Conservation (phyloP, 164 flowering plant genomes). For the Brasenia schreberi region DNA sequence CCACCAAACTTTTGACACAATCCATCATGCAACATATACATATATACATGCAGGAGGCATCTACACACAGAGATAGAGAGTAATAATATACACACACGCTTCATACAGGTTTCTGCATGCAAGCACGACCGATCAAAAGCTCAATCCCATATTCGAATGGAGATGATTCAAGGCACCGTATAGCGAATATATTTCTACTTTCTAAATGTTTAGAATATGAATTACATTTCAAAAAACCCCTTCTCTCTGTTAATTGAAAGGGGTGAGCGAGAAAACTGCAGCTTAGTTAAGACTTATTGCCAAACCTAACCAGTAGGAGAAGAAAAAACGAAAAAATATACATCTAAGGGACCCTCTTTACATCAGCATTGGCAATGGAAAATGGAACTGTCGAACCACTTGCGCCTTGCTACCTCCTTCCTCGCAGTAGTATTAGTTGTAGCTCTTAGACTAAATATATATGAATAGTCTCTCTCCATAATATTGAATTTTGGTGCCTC, state of each 20-base stretch:
- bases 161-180: too few species aligned
- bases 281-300: not conserved
- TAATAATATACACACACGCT: too few species aligned
- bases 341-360: not conserved
- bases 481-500: constrained; percentile 60
- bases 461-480: constrained; percentile 48
- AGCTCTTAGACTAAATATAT: constrained; percentile 19
- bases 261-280: too few species aligned
- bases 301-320: not conserved
- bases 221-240: not conserved
- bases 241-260: not conserved
- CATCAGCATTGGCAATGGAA: constrained; percentile 49
- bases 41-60: too few species aligned
- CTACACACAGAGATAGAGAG: too few species aligned
- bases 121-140: too few species aligned
- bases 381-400: constrained; percentile 47
- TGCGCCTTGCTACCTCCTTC: constrained; percentile 16
- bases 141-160: too few species aligned
- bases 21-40: not conserved
- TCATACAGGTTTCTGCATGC: too few species aligned
- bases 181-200: too few species aligned
- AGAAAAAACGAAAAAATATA: not conserved
- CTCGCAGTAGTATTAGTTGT: constrained; percentile 24
- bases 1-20: too few species aligned
- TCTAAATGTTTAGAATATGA: too few species aligned